Conservation (phyloP, 305 asterid genomes). For the Fraxinus xanthoxyloides region DNA sequence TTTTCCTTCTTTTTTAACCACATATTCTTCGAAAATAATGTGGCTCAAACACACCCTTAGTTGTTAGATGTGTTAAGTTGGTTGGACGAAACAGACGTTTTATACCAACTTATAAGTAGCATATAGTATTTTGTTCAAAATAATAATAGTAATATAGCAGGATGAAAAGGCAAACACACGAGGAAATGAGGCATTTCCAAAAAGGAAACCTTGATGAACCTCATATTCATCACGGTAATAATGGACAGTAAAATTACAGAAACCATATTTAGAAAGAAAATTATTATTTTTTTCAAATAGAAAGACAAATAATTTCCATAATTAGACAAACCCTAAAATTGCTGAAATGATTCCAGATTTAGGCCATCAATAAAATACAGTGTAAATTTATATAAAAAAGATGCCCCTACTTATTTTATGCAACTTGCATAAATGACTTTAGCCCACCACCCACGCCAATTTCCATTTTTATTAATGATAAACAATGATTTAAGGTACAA, state of each 20-base stretch:
- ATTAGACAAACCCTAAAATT: conserved; percentile 12
- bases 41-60: too few relatives aligned
- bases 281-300: background rate
- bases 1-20: too few relatives aligned
- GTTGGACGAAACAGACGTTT: background rate
- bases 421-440: conserved; percentile 6
- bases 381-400: background rate
- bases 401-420: conserved; percentile 14
- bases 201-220: background rate
- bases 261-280: background rate
- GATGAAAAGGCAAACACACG: background rate
- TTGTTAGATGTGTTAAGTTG: background rate
- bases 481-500: background rate
- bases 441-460: conserved; percentile 20
- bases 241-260: background rate
- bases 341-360: conserved; percentile 28
- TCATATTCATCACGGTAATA: background rate
- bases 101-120: background rate
- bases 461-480: background rate
- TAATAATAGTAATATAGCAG: too few relatives aligned
- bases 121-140: background rate
- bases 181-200: background rate
- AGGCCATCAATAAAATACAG: conserved; percentile 19
- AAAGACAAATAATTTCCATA: conserved; percentile 23
- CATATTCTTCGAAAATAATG: too few relatives aligned